Evolutionary conservation across 208 protist genomes (phyloP), one percentile per base, ranked within the genome.

Genomic region (Acanthamoeba polyphaga): DNA sequence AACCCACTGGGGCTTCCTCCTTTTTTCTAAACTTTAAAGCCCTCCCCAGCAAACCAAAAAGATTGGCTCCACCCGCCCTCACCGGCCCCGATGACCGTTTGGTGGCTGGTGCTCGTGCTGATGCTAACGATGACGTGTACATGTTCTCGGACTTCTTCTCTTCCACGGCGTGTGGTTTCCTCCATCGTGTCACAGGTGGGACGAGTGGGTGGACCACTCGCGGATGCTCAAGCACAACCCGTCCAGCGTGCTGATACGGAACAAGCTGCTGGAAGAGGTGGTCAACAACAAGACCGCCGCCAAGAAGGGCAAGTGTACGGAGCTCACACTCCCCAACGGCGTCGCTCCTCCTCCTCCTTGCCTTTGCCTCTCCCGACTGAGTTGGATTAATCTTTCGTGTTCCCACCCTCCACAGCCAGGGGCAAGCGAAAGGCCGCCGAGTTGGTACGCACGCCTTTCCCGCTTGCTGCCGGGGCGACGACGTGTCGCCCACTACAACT

Each of bases 141-240:
- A 22, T 60, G 55, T 60, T 22, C 19, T 13, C 27, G 70, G 29
- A 3, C 70, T 46, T 27, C 1, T 24, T 17, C n/a, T 49, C 46
- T 49, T 49, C 46, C 46, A 12, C 46, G 46, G 46, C 43, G 43
- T 46, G 43, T 78, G 49, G 29, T 46, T 46, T 46, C 43, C 43
- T 46, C 43, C 43, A 46, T 8, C 46, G 46, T 49, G 46, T n/a
- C 46, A 5, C 29, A 94, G 91, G 38, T 94, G 91, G 91, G 66
- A 94, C 53, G 91, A 94, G 34, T 94, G 91, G 91, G 91, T 94
- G 70, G 91, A 94, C 91, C 70, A 94, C 24, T 53, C 70, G 32
- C 64, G 91, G 13, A 94, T 94, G 91, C 91, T 94, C 53, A 94
- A 94, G 38, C 72, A 94, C 72, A 94, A 94, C 51, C 53, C 46